Base-by-base conservation (phyloP, 805 yeast genomes). In the Komagataella ulmi region DNA sequence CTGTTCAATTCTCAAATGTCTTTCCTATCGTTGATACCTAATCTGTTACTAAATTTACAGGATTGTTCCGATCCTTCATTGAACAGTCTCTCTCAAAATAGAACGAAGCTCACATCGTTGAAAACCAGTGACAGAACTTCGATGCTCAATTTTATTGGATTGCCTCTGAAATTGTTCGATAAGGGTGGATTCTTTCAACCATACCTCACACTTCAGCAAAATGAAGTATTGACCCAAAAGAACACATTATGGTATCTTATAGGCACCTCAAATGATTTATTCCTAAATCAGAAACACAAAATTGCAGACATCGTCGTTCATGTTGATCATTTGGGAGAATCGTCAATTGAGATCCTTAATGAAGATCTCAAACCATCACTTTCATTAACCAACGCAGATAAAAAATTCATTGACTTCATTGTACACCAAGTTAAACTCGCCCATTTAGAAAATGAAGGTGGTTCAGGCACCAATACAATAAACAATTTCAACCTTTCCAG, bases 161-260 rank as follows among this genome's bases (percentile, higher is more conserved):
- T 93, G 36, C 99, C 99, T 0, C 69, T 93, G 49, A 90, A 85
- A 58, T 65, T 89, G 1, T 93, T 93, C 66, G 88, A 88, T 49
- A 77, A 79, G 57, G 95, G 95, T 47, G 89, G 95, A 1, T 74
- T 91, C 54, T 90, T 95, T 73, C 83, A 85, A 58, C 98, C 99
- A 1, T 93, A 91, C 66, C 74, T 90, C n/a, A 95, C 98, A 0
- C 69, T 93, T 52, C 99, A 91, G 64, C 98, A 91, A 61, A 69
- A 91, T 52, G 85, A 85, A 50, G 89, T 85, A 57, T 70, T 93
- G 50, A 72, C 70, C 36, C 73, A 76, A 18, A 68, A 71, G 1
- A 76, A 74, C 50, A 76, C 90, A 0, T 69, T 74, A 43, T 80
- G 81, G 61, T 93, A 80, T 57, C 68, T 87, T 61, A 76, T 88